Conservation (phyloP, 2,329 filamentous ascomycete genomes). For the Tolypocladium endophyticum region DNA sequence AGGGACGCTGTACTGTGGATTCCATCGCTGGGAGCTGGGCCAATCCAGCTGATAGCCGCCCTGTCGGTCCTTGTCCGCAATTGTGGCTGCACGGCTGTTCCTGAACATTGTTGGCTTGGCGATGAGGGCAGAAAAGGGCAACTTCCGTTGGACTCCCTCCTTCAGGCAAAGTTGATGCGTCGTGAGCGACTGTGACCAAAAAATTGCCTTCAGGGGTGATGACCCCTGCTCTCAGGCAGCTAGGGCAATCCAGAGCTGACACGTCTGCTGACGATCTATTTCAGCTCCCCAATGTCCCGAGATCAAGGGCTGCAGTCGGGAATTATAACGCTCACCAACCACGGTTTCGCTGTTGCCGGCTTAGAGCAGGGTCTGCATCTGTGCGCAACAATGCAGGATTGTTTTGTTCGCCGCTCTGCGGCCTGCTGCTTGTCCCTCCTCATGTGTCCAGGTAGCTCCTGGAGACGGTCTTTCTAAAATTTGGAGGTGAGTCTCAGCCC, state of each 20-base stretch:
- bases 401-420: too few relatives aligned
- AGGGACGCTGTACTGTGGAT: conserved; percentile 13
- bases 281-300: neutral
- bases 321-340: neutral
- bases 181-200: neutral
- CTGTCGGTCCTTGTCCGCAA: neutral
- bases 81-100: neutral
- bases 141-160: neutral
- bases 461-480: too few relatives aligned
- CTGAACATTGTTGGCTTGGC: neutral
- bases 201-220: neutral
- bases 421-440: too few relatives aligned
- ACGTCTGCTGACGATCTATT: neutral
- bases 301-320: too few relatives aligned
- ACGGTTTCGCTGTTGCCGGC: neutral
- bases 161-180: neutral
- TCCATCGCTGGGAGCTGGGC: conserved; percentile 14
- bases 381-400: too few relatives aligned
- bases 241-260: neutral
- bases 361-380: too few relatives aligned
- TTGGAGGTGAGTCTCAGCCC: too few relatives aligned
- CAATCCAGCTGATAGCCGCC: conserved; percentile 9
- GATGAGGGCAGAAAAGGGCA: neutral
- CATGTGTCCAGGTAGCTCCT: too few relatives aligned
- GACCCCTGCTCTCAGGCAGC: neutral